Evolutionary conservation across 371 early-diverging fungal species (phyloP).

Genomic region (Syncephalis plumigaleata): DNA sequence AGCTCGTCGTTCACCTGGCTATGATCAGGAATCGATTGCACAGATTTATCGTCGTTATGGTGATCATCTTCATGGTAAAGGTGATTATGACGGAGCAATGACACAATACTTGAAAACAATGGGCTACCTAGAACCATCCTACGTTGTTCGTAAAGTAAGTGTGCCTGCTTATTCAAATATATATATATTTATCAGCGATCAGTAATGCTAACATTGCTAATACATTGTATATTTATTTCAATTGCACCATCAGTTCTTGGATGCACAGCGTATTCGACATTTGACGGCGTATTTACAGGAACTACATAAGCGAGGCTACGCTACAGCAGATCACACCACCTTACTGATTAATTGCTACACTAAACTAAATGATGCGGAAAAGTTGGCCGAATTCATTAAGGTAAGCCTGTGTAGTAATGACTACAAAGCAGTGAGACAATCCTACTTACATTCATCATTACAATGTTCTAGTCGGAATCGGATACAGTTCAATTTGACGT

Average conservation of each 20-base stretch:
- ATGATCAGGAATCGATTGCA: constrained; percentile 50
- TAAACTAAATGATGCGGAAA: constrained; percentile 69
- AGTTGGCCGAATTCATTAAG: constrained; percentile 75
- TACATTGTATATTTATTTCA: too few relatives aligned
- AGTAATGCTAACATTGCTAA: background rate
- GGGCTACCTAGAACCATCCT: constrained; percentile 86
- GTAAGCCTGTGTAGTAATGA: constrained; percentile 8
- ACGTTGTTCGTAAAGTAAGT: constrained; percentile 73
- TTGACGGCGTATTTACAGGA: constrained; percentile 78
- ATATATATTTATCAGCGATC: too few relatives aligned
- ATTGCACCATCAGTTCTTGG: too few relatives aligned
- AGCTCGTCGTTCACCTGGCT: constrained; percentile 47
- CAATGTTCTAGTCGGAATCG: too few relatives aligned
- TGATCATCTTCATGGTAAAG: constrained; percentile 75
- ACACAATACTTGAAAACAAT: constrained; percentile 80
- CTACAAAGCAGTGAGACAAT: background rate
- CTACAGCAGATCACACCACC: constrained; percentile 87
- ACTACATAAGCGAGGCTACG: constrained; percentile 64
- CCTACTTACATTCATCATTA: constrained; percentile 11
- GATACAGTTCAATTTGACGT: constrained; percentile 66
- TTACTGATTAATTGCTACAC: constrained; percentile 93
- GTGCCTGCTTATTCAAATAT: background rate
- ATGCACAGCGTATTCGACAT: constrained; percentile 81
- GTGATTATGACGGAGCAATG: constrained; percentile 84
- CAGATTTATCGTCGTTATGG: constrained; percentile 87